Percentiles rank a stretch among this genome's conserved stretches.
Evolutionary conservation across 2,329 filamentous ascomycete species (phyloP).

Genomic region (Lachnellula arida): DNA sequence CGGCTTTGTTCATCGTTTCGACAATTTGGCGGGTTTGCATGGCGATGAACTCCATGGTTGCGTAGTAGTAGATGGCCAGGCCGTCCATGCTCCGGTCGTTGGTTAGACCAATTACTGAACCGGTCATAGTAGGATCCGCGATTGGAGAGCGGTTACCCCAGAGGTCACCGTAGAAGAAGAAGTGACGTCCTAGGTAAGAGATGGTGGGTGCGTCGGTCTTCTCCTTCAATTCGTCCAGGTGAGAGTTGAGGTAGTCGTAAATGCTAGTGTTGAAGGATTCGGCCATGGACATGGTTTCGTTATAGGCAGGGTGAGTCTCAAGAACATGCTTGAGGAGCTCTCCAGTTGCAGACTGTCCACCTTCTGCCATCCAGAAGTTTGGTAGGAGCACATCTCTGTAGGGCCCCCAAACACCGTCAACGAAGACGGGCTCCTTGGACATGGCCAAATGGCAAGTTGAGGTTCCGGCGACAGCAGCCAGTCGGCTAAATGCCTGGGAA

Average conservation of each 20-base stretch:
- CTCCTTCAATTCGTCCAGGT: conserved; percentile 71
- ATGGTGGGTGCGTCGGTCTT: conserved; percentile 68
- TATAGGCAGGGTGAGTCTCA: conserved; percentile 89
- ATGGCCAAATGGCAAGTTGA: conserved; percentile 97
- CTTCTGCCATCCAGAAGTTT: conserved; percentile 94
- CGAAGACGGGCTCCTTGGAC: conserved; percentile 89
- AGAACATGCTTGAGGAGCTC: conserved; percentile 92
- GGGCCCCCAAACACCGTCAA: conserved; percentile 93
- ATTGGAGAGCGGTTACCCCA: conserved; percentile 96
- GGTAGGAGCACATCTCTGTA: conserved; percentile 93
- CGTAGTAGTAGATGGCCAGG: conserved; percentile 89
- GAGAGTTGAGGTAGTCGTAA: conserved; percentile 90
- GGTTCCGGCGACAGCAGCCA: conserved; percentile 92
- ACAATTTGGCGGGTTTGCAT: conserved; percentile 95
- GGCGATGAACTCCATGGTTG: conserved; percentile 96
- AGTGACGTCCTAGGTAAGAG: conserved; percentile 82
- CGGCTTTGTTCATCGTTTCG: conserved; percentile 85
- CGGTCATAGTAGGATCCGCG: conserved; percentile 89
- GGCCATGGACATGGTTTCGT: conserved; percentile 72
- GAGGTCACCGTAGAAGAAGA: conserved; percentile 98
- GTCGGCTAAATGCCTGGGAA: conserved; percentile 85
- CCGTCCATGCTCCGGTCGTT: conserved; percentile 84
- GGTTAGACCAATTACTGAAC: conserved; percentile 79
- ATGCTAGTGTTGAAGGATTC: conserved; percentile 82
- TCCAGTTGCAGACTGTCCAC: conserved; percentile 92